phyloP scores from a whole-genome alignment of 2,329 filamentous ascomycete genomes.

The Talaromyces rugulosus region DNA sequence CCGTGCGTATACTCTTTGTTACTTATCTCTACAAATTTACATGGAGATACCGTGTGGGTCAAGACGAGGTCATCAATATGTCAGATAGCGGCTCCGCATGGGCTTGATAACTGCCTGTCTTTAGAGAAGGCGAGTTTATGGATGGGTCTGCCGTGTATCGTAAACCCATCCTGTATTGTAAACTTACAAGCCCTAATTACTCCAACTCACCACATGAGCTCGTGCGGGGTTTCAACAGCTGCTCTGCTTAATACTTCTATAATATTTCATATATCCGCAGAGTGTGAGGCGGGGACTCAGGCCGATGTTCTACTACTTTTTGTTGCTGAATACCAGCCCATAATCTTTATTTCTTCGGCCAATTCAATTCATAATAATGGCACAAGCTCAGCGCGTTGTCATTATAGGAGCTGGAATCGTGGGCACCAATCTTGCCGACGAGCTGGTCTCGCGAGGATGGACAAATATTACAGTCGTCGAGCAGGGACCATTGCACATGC shows the following conservation, averaged over 20 bases:
- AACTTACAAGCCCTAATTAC: not conserved
- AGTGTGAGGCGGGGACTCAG: not conserved
- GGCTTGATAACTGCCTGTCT: not conserved
- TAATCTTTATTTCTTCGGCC: not conserved
- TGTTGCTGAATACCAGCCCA: not conserved
- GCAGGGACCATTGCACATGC: conserved; percentile 59
- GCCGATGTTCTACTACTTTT: not conserved
- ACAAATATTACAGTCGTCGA: conserved; percentile 61
- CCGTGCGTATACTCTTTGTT: not conserved
- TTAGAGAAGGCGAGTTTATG: not conserved
- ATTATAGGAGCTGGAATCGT: conserved; percentile 64
- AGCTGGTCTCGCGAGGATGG: conserved; percentile 61
- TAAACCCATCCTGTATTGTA: not conserved
- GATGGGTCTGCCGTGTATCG: not conserved
- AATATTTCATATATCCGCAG: not conserved
- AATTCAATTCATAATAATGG: conserved; percentile 21
- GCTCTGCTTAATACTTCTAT: not conserved
- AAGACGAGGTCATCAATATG: not conserved
- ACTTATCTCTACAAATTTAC: not conserved
- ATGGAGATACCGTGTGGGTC: not conserved
- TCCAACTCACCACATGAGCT: not conserved
- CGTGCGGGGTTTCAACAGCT: not conserved
- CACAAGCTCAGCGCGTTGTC: conserved; percentile 45
- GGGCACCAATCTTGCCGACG: conserved; percentile 60
- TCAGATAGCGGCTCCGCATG: not conserved